Percentiles rank a stretch among this genome's conserved stretches.
Evolutionary conservation across 192 early-diverging fungal species (phyloP).

Genomic region (Coemansia umbellata): DNA sequence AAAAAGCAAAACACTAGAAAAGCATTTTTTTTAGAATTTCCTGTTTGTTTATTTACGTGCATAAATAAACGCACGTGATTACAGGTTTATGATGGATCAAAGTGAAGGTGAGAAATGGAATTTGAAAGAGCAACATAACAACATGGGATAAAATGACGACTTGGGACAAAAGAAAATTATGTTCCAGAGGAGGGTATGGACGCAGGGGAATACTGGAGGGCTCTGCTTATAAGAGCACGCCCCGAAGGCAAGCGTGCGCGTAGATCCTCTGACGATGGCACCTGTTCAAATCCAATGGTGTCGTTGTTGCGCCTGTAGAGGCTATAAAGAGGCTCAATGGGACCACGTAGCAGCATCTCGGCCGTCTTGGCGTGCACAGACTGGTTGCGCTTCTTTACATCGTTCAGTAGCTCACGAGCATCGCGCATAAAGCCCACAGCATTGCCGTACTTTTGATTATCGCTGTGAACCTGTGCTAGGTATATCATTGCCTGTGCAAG

Average conservation of each 20-base stretch:
- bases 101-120: too few relatives aligned
- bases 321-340: conserved; percentile 42
- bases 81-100: too few relatives aligned
- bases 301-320: conserved; percentile 51
- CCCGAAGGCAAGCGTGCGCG: conserved; percentile 39
- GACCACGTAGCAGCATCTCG: conserved; percentile 34
- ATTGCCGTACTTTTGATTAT: conserved; percentile 45
- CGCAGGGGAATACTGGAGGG: conserved; percentile 14
- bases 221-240: conserved; percentile 36
- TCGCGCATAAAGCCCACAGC: conserved; percentile 51
- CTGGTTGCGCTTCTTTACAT: conserved; percentile 38
- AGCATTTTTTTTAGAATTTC: too few relatives aligned
- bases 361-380: conserved; percentile 41
- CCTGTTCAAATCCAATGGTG: conserved; percentile 46
- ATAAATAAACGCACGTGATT: too few relatives aligned
- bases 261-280: conserved; percentile 46
- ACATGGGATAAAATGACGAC: too few relatives aligned
- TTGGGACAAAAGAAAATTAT: neutral
- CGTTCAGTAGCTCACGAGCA: conserved; percentile 38
- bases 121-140: too few relatives aligned
- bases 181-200: neutral
- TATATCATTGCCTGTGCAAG: conserved; percentile 51
- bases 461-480: conserved; percentile 45
- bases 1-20: too few relatives aligned
- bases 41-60: too few relatives aligned